phyloP scores from a whole-genome alignment of 257 asterid species.

The Solanum ossicruentum region DNA sequence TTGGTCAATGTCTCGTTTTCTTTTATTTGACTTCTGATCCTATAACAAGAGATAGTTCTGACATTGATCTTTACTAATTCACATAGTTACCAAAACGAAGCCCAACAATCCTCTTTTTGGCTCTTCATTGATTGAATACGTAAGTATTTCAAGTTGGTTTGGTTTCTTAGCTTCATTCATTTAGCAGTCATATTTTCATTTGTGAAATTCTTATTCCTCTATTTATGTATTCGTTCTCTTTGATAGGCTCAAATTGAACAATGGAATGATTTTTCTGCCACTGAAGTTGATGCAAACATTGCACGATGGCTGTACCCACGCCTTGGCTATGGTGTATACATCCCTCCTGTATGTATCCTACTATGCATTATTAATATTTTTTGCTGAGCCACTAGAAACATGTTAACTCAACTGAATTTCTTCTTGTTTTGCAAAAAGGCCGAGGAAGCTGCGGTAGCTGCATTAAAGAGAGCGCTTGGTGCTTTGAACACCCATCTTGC shows the following conservation, averaged over 20 bases:
- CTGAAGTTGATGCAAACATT: slow-evolving; percentile 33
- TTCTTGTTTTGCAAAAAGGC: slow-evolving; percentile 19
- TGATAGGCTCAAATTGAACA: slow-evolving; percentile 66
- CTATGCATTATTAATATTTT: not conserved
- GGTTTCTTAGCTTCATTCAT: not conserved
- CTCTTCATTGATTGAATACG: slow-evolving; percentile 59
- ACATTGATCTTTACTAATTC: not conserved
- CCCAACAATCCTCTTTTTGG: slow-evolving; percentile 46
- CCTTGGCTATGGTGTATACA: slow-evolving; percentile 27
- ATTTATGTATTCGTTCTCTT: too few species aligned
- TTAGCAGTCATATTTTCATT: not conserved
- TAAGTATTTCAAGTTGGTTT: slow-evolving; percentile 16
- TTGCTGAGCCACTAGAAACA: not conserved
- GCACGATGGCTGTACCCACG: slow-evolving; percentile 51
- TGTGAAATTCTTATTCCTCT: not conserved
- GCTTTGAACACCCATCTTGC: slow-evolving; percentile 77
- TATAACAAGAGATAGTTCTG: not conserved
- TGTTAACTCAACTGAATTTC: not conserved
- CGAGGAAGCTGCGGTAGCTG: slow-evolving; percentile 60
- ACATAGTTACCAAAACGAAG: slow-evolving; percentile 45
- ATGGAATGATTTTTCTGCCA: slow-evolving; percentile 67
- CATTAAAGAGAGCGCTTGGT: slow-evolving; percentile 55
- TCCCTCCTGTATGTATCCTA: slow-evolving; percentile 44
- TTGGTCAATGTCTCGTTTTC: slow-evolving; percentile 1
- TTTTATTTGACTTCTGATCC: not conserved